Evolutionary conservation across 192 early-diverging fungal genomes (phyloP), one percentile per base, ranked within the genome.

Genomic region (Coemansia sp.): DNA sequence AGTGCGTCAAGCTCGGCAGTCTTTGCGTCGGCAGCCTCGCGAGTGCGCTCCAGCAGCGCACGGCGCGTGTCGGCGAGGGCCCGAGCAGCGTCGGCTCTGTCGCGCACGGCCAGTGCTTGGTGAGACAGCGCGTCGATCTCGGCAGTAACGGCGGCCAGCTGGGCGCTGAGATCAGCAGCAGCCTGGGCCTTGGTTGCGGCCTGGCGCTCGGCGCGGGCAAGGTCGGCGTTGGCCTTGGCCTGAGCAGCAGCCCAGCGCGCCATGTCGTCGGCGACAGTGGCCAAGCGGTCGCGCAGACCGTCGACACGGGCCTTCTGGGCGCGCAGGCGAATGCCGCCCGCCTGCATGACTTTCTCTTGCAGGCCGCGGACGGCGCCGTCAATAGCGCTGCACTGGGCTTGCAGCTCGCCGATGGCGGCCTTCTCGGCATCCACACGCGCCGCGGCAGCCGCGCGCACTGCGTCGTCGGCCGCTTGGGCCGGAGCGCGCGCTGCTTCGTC

Each of bases 291-390:
- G 27, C 83, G 77, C 45, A 98, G 71, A 15, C 89, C 88, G 60
- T 96, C 93, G 10, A 95, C 92, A 27, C 88, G 91, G 45, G 90
- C 86, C 59, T 93, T 94, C 78, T 99, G 96, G 4, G 87, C 76
- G 50, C 96, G 87, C 34, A 99, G 78, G 73, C 90, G 86, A 57
- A 93, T 90, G 44, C 94, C 96, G 64, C 97, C 97, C 37, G 88
- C 91, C 69, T 96, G 88, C 75, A 98, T 81, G 64, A 99, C 97
- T 66, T 94, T 87, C 41, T 94, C 90, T 61, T 98, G 95, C 21
- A 98, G 82, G 36, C 81, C 76, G 44, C 87, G 86, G 66, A 99
- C 97, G 45, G 88, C 90, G 3, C 80, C 87, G 65, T 98, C 89
- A 55, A 98, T 90, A 11, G 76, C 73, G 12, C 82, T 64, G 14